Conservation (phyloP, 2,329 filamentous ascomycete genomes). For the Pezicula rhizophila region DNA sequence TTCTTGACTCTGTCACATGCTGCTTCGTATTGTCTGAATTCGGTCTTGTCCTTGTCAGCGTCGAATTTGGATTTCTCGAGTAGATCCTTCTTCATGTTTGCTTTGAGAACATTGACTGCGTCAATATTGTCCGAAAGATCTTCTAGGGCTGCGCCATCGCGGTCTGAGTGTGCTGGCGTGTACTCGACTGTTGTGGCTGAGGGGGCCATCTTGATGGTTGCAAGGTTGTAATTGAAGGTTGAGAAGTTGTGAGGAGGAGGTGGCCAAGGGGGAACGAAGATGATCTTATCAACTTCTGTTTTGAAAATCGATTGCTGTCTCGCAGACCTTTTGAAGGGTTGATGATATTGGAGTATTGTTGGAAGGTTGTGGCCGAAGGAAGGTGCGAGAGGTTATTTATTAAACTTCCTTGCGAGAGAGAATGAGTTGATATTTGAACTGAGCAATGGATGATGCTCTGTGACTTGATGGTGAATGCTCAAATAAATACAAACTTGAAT, state of each 20-base stretch:
- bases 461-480: too few species aligned
- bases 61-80: constrained; percentile 63
- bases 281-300: not conserved
- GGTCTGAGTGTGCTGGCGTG: constrained; percentile 1
- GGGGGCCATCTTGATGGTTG: constrained; percentile 17
- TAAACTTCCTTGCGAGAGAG: too few species aligned
- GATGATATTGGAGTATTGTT: not conserved
- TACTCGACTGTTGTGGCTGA: constrained; percentile 13
- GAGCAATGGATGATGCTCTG: too few species aligned
- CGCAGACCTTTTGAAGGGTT: not conserved
- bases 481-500: too few species aligned
- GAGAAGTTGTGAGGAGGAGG: not conserved
- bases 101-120: constrained; percentile 48
- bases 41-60: constrained; percentile 68
- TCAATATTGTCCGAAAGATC: constrained; percentile 42
- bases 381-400: too few species aligned
- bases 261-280: not conserved
- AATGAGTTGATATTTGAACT: too few species aligned
- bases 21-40: constrained; percentile 77
- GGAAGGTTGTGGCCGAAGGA: too few species aligned
- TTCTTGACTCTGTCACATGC: constrained; percentile 79
- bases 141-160: constrained; percentile 33
- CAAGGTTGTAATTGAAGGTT: not conserved
- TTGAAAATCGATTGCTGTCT: not conserved
- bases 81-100: constrained; percentile 31